These are phyloP conservation scores for Solanum boliviense DNA, from an alignment of 257 asterid genomes.

Conservation along the genomic window DNA sequence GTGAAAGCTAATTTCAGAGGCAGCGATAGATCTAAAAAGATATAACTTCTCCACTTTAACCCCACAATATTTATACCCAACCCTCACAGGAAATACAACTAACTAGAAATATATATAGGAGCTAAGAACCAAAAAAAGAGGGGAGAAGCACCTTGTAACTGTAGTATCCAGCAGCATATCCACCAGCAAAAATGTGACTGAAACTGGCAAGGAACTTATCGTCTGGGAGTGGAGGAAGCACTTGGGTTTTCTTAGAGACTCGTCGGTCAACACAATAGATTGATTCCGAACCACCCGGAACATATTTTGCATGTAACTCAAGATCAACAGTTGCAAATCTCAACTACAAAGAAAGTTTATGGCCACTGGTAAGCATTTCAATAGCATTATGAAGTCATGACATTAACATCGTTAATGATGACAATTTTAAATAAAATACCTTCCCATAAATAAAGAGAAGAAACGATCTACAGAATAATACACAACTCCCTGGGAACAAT, in stretches of 20 bases:
- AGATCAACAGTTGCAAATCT: slow-evolving; percentile 77
- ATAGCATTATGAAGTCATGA: background rate
- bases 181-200: slow-evolving; percentile 93
- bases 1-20: background rate
- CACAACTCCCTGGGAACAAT: background rate
- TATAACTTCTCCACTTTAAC: background rate
- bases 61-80: background rate
- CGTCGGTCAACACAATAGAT: slow-evolving; percentile 71
- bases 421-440: background rate
- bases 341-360: slow-evolving; percentile 42
- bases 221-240: slow-evolving; percentile 79
- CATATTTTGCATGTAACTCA: slow-evolving; percentile 69
- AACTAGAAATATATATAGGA: background rate
- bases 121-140: background rate
- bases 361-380: background rate
- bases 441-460: background rate
- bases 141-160: slow-evolving; percentile 75
- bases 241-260: slow-evolving; percentile 63
- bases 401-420: background rate
- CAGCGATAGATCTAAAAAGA: background rate
- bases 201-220: slow-evolving; percentile 87
- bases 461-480: background rate
- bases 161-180: slow-evolving; percentile 98
- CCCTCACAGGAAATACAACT: background rate
- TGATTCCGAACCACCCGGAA: slow-evolving; percentile 81